These are phyloP conservation scores for Aspergillus ellipticus DNA, from an alignment of 495 filamentous ascomycete genomes.

Conservation along the genomic window DNA sequence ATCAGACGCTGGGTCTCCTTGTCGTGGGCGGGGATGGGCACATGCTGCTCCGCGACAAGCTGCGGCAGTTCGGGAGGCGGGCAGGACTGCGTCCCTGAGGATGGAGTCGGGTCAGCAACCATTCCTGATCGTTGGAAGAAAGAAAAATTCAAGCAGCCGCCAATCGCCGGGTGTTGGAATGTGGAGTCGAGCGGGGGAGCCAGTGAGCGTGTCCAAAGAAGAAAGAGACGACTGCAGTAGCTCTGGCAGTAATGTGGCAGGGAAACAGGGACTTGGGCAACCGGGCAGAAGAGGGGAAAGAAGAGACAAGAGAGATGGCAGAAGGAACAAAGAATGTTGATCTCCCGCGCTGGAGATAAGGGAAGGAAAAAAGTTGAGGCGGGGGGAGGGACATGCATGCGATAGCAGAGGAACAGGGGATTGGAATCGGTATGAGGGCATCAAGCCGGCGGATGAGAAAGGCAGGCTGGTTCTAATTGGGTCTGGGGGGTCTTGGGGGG, in stretches of 20 bases:
- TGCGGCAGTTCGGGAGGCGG: slow-evolving; percentile 87
- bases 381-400: slow-evolving; percentile 3
- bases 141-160: neutral
- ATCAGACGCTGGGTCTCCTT: slow-evolving; percentile 88
- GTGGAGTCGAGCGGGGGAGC: neutral
- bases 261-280: neutral
- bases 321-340: neutral
- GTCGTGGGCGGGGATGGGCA: slow-evolving; percentile 76
- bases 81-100: slow-evolving; percentile 80
- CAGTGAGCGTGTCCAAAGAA: neutral
- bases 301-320: neutral
- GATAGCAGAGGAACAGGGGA: slow-evolving; percentile 1
- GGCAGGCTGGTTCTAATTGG: slow-evolving; percentile 8
- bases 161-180: neutral
- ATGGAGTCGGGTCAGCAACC: slow-evolving; percentile 23
- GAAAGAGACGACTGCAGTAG: neutral
- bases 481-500: too few relatives aligned
- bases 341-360: slow-evolving; percentile 1
- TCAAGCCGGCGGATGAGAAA: neutral
- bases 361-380: neutral
- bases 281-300: neutral
- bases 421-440: neutral
- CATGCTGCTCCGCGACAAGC: slow-evolving; percentile 87
- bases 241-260: neutral
- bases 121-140: slow-evolving; percentile 1